Base-by-base conservation (phyloP, 106 monocot species). In the Phalaenopsis aphrodite region DNA sequence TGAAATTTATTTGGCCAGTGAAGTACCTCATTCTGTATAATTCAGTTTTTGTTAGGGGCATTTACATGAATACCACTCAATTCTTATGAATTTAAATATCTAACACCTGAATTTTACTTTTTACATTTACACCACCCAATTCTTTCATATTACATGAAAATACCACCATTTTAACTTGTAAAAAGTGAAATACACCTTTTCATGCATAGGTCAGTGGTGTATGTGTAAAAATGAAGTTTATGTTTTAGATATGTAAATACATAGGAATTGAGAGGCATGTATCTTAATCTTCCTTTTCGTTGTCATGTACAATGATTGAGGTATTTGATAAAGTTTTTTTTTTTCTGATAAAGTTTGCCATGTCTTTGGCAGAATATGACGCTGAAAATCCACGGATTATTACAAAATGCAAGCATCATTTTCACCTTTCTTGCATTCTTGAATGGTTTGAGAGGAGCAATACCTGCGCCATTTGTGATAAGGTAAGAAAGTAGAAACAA, bases 381-480 rank as follows among this genome's bases (percentile, higher is more conserved):
- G 49, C 46, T 23, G 89, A 85, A 48, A 89, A 89, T 56, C 89
- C 89, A 45, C 79, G 79, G 55, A 83, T 83, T 1, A 57, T 83
- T 39, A 85, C 87, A 61, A 87, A 89, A 58, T 89, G 89, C 30
- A 56, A 85, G 38, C 90, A 90, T 79, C 85, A 87, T 81, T 90
- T 83, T 76, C 90, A 90, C 78, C 82, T 90, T 15, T 81, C 90
- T 45, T 90, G 90, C 81, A 87, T 90, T 76, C 85, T 87, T 71
- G 87, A 87, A 79, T 90, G 90, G 87, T 82, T 79, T 82, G 86
- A 90, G 78, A 85, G 90, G 76, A 90, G 90, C 58, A 74, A 81
- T 74, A 85, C 78, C 65, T 90, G 90, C 71, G 87, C 90, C 68
- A 81, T 87, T 68, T 90, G 90, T 78, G 81, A 87, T 23, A 56